These are phyloP conservation scores for Fusarium redolens DNA, from an alignment of 2,329 filamentous ascomycete species.

Conservation along the genomic window DNA sequence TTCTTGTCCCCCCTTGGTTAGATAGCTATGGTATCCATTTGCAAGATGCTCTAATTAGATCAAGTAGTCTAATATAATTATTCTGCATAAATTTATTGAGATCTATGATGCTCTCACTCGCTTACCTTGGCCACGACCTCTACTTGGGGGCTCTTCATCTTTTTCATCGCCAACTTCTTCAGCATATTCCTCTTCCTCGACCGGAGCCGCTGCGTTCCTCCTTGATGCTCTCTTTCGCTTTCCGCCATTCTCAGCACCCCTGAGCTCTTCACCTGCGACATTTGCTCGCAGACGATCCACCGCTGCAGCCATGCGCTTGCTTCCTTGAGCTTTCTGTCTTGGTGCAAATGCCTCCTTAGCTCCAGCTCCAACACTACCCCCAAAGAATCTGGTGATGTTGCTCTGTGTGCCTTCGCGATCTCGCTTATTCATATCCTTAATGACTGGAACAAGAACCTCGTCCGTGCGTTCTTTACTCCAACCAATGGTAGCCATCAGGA, in stretches of 20 bases:
- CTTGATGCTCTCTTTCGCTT: slow-evolving; percentile 43
- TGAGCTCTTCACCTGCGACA: slow-evolving; percentile 32
- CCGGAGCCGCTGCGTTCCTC: slow-evolving; percentile 25
- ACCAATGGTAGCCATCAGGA: slow-evolving; percentile 91
- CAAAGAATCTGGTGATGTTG: slow-evolving; percentile 95
- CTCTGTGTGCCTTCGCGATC: slow-evolving; percentile 91
- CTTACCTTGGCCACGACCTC: slow-evolving; percentile 30
- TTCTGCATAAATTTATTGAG: neutral
- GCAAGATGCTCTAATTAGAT: neutral
- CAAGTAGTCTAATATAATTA: neutral
- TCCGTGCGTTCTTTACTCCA: slow-evolving; percentile 94
- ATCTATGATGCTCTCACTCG: slow-evolving; percentile 34
- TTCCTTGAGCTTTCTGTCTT: slow-evolving; percentile 71
- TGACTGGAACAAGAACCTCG: slow-evolving; percentile 94
- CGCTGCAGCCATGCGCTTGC: slow-evolving; percentile 80
- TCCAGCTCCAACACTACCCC: slow-evolving; percentile 77
- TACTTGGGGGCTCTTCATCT: slow-evolving; percentile 7
- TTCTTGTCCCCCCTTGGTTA: too few relatives aligned
- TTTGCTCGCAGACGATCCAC: slow-evolving; percentile 71
- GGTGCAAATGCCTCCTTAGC: slow-evolving; percentile 76
- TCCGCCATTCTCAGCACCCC: slow-evolving; percentile 5
- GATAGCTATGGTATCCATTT: too few relatives aligned
- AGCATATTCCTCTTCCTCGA: slow-evolving; percentile 28
- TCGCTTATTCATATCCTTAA: slow-evolving; percentile 92
- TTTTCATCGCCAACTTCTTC: slow-evolving; percentile 29